Percentiles rank a stretch among this genome's conserved stretches.
Conservation (phyloP, 1,139 yeast genomes). For the Taiozyma onychis region DNA sequence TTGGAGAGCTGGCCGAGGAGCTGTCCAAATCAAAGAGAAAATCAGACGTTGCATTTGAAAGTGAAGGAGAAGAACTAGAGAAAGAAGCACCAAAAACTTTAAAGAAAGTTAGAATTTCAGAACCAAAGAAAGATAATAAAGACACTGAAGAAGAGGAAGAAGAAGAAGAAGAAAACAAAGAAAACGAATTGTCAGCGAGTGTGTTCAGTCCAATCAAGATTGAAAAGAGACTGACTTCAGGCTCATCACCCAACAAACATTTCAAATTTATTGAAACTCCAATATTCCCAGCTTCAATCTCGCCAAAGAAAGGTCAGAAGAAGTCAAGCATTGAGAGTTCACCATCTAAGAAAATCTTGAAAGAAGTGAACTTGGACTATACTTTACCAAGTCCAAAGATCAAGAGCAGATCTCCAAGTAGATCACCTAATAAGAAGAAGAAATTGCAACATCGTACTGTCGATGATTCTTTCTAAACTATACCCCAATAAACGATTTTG, state of each 20-base stretch:
- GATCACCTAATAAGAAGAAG: conserved; percentile 8
- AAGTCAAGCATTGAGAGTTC: conserved; percentile 7
- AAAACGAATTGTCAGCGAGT: conserved; percentile 10
- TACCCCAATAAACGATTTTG: not conserved
- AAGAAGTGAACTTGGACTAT: conserved; percentile 13
- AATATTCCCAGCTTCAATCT: conserved; percentile 5
- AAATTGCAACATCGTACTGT: conserved; percentile 6
- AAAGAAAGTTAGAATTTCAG: conserved; percentile 1
- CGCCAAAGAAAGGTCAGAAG: conserved; percentile 3
- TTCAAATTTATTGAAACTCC: conserved; percentile 11
- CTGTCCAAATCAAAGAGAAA: conserved; percentile 11
- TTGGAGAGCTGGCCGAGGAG: conserved; percentile 9
- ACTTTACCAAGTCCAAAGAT: conserved; percentile 9
- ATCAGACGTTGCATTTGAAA: conserved; percentile 1
- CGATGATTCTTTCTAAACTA: conserved; percentile 5
- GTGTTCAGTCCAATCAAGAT: conserved; percentile 4
- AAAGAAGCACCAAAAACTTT: not conserved
- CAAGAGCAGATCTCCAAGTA: conserved; percentile 12
- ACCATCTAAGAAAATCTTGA: conserved; percentile 10
- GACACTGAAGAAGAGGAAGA: not conserved
- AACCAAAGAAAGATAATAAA: not conserved
- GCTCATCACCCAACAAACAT: conserved; percentile 11
- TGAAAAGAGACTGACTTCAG: not conserved
- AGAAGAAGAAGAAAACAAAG: conserved; percentile 4
- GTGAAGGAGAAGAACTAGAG: not conserved